Evolutionary conservation across 2,329 filamentous ascomycete genomes (phyloP).

Genomic region (Penicillium nordicum): DNA sequence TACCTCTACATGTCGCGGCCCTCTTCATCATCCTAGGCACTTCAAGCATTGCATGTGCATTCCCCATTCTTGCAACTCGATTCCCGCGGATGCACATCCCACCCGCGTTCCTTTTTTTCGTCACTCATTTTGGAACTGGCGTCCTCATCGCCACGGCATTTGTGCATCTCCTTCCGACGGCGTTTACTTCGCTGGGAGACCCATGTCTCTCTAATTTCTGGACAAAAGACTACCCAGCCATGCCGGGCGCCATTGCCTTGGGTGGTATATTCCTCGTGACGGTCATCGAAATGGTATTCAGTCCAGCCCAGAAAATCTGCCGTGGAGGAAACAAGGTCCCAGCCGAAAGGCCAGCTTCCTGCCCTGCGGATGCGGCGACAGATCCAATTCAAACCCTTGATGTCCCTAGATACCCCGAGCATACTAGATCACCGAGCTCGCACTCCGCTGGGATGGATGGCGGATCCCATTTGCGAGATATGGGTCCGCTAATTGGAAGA

Average conservation of each 20-base stretch:
- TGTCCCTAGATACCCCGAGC: not conserved
- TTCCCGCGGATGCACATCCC: constrained; percentile 57
- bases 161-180: constrained; percentile 69
- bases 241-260: constrained; percentile 49
- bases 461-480: constrained; percentile 23
- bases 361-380: not conserved
- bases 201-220: constrained; percentile 55
- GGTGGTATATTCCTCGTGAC: constrained; percentile 46
- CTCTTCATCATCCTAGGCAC: constrained; percentile 60
- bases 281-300: constrained; percentile 57
- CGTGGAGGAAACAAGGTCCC: constrained; percentile 13
- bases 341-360: not conserved
- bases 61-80: constrained; percentile 63
- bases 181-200: constrained; percentile 47
- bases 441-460: constrained; percentile 9
- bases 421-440: not conserved
- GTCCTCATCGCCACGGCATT: constrained; percentile 85
- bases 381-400: not conserved
- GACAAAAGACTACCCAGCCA: constrained; percentile 46
- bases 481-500: constrained; percentile 27
- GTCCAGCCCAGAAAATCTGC: constrained; percentile 32
- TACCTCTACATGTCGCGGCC: constrained; percentile 61
- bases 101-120: constrained; percentile 41
- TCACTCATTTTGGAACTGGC: constrained; percentile 75
- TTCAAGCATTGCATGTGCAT: constrained; percentile 57